Base-by-base conservation (phyloP, 2,329 filamentous ascomycete species). In the Phialemoniopsis sp. region DNA sequence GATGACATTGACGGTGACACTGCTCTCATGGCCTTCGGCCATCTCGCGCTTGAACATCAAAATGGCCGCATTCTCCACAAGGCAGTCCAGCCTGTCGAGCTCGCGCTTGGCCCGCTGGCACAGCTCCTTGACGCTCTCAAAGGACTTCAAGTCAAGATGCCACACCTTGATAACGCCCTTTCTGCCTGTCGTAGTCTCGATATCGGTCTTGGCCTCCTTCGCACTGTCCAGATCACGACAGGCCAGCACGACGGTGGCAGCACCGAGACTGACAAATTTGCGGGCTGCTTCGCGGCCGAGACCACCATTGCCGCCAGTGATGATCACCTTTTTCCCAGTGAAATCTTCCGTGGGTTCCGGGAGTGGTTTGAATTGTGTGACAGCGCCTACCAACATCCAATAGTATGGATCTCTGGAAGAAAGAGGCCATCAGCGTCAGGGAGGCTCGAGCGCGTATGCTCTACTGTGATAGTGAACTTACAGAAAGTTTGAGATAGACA, bases 91-190 rank as follows among this genome's bases (percentile, higher is more conserved):
- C 9, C 70, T 53, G 4, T 61, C 58, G 21, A 72, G 49, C 32
- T 45, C 43, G 6, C 8, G n/a, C 3, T 41, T 43, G 8, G 48
- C 55, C 13, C 55, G 49, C 8, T 29, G 15, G 34, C 48, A 52
- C 42, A 80, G 78, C 2, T 51, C 54, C 37, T 59, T 53, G 29
- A 78, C 63, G 26, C 64, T 71, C 4, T 63, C 61, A 46, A 71
- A 73, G 14, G 58, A 66, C 13, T 47, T 50, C 46, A 78, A 62
- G 47, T 79, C 73, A 5, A 79, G 48, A 10, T 58, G 39, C 72
- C 72, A 78, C 12, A 76, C 70, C 32, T 75, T 58, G 26, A 73
- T 53, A 4, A 41, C 50, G 17, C 16, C 46, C 5, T 41, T 26
- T n/a, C 32, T 31, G 10, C 29, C 14, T 8, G 29, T 14, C 15